These are phyloP conservation scores for Stagonosporopsis rhizophila DNA, from an alignment of 2,329 filamentous ascomycete species.

Conservation along the genomic window DNA sequence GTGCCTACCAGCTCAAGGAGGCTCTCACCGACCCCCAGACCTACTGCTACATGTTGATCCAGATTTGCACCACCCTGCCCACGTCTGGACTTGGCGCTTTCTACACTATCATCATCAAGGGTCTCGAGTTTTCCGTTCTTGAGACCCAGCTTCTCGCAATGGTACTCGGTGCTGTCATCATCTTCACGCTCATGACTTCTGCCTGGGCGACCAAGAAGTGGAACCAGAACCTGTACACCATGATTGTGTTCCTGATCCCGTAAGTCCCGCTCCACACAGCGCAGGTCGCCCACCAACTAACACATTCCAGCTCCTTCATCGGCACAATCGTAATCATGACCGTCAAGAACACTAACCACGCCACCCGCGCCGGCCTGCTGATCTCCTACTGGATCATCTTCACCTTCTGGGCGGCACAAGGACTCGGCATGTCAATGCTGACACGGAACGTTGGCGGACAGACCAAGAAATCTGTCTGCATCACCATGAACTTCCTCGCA, in stretches of 20 bases:
- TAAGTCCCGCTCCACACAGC: conserved; percentile 49
- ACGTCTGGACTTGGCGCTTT: conserved; percentile 77
- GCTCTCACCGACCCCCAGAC: conserved; percentile 69
- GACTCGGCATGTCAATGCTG: conserved; percentile 70
- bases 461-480: conserved; percentile 73
- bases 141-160: conserved; percentile 77
- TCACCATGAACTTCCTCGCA: conserved; percentile 73
- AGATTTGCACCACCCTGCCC: conserved; percentile 75
- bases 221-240: conserved; percentile 71
- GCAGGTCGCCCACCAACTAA: not conserved
- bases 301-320: conserved; percentile 64
- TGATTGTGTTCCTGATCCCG: conserved; percentile 71
- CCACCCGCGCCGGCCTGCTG: conserved; percentile 70
- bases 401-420: conserved; percentile 79
- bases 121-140: conserved; percentile 69
- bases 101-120: conserved; percentile 75
- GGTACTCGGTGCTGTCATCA: conserved; percentile 77
- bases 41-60: conserved; percentile 65
- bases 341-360: conserved; percentile 63
- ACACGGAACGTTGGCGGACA: conserved; percentile 74
- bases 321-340: conserved; percentile 77
- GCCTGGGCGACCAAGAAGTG: conserved; percentile 73
- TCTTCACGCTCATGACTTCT: conserved; percentile 70
- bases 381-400: conserved; percentile 79
- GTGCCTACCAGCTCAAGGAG: conserved; percentile 62